Base-by-base conservation (phyloP, 2,329 filamentous ascomycete species). In the Fusarium chaquense region DNA sequence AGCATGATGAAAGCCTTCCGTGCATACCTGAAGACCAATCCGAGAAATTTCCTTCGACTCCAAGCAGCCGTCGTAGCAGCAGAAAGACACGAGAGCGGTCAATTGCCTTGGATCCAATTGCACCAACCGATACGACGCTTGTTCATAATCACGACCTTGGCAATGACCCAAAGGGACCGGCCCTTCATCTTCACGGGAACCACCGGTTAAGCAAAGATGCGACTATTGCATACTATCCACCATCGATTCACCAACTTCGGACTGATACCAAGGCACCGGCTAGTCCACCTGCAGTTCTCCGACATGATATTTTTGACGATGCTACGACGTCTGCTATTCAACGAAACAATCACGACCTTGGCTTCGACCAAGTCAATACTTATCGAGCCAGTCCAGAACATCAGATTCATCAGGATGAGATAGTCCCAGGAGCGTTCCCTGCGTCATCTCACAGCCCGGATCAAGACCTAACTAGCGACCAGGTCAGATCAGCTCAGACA, bases 21-120 rank as follows among this genome's bases (percentile, higher is more conserved):
- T 51, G 66, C 22, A 74, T 74, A 15, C 67, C 67, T 11, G 72
- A 74, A 45, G 58, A 24, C 16, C 57, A 49, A 36, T 60, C 62
- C 8, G 69, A 73, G 30, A 18, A 40, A 20, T 57, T 45, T n/a
- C 35, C 51, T 20, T 36, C 56, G 24, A 24, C 35, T n/a, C 49
- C 43, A 28, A 28, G 58, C 45, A 54, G 32, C 41, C 53, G 58
- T 38, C 54, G 56, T 44, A 40, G 46, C 57, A 51, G 50, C 38
- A 20, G 20, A 20, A 67, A 55, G 20, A 35, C 26, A 28, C 58
- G 69, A 33, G 62, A 72, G 52, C 63, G 47, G 5, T 68, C 69
- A 9, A 70, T 62, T 38, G 59, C 70, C 46, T 33, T 22, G 12
- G 69, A 64, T 24, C 56, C 50, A 12, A 18, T 62, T 26, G 56